A percentile compares a stretch with the other conserved stretches of the same genome.
phyloP scores from a whole-genome alignment of 2,329 filamentous ascomycete species.

The Dothideomycetes sp. region DNA sequence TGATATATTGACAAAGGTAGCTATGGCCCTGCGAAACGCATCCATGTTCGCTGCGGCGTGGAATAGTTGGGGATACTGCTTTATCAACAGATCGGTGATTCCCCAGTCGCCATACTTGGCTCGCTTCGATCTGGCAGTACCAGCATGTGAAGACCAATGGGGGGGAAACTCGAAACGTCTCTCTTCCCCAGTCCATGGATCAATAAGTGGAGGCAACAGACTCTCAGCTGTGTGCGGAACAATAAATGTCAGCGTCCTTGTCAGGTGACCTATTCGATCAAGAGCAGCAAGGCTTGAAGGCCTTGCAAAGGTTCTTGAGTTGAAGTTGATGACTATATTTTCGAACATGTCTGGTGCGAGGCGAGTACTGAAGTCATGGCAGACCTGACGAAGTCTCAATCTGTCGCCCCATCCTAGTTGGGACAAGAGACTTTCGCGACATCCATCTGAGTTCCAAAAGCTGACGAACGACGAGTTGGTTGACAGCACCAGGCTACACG shows the following conservation, averaged over 20 bases:
- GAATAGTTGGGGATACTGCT: constrained; percentile 81
- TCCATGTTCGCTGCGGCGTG: constrained; percentile 81
- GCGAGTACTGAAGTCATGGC: constrained; percentile 58
- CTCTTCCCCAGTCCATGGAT: constrained; percentile 66
- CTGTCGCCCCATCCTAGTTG: constrained; percentile 31
- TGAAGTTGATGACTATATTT: constrained; percentile 59
- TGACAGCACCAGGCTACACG: constrained; percentile 38
- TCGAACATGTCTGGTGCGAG: constrained; percentile 60
- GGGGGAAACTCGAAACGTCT: constrained; percentile 74
- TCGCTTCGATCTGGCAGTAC: constrained; percentile 42
- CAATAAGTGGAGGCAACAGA: constrained; percentile 73
- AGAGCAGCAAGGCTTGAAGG: constrained; percentile 63
- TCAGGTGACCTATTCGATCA: constrained; percentile 64
- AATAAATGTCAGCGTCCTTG: constrained; percentile 67
- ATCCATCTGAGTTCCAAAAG: constrained; percentile 38
- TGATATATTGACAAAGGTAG: constrained; percentile 55
- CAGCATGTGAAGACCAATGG: constrained; percentile 48
- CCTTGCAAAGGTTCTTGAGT: constrained; percentile 64
- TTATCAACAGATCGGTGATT: constrained; percentile 68
- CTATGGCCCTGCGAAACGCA: constrained; percentile 68
- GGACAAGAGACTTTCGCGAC: constrained; percentile 33
- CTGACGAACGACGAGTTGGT: constrained; percentile 37
- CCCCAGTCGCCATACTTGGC: constrained; percentile 73
- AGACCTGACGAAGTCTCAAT: constrained; percentile 49
- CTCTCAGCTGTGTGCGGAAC: constrained; percentile 68